These are phyloP conservation scores for Erythrobasidium hasegawianum DNA, from an alignment of 1,284 basidiomycete genomes.

Conservation along the genomic window DNA sequence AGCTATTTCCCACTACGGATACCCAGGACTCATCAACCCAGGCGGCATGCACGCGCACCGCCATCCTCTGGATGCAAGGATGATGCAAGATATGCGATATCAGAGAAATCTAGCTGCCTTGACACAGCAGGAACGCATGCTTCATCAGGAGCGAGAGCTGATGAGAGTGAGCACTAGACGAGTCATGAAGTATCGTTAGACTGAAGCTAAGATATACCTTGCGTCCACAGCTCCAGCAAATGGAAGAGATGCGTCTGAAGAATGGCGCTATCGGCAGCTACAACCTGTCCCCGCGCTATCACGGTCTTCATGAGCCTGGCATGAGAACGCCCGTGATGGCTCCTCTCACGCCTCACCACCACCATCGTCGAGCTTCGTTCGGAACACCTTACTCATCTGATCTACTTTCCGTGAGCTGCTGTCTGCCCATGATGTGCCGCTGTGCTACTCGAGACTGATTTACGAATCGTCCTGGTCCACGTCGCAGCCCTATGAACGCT, in stretches of 20 bases:
- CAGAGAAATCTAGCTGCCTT: neutral
- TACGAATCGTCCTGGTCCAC: neutral
- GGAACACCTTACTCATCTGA: no score
- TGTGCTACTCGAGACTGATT: no score
- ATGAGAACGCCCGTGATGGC: no score
- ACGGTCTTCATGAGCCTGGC: no score
- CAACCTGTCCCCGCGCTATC: neutral
- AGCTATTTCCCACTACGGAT: neutral
- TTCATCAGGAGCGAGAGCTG: neutral
- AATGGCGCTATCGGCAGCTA: neutral
- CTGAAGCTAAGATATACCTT: no score
- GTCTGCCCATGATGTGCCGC: no score
- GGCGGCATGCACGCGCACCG: neutral
- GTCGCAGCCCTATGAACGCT: neutral
- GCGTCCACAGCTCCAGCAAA: neutral
- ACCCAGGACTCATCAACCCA: neutral
- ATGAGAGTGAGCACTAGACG: neutral
- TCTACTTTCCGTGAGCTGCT: neutral
- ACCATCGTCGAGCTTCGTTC: no score
- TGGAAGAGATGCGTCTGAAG: neutral
- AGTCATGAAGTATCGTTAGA: no score
- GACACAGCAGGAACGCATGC: slow-evolving; percentile 2
- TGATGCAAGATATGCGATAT: neutral
- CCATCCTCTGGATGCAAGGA: neutral
- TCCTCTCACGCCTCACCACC: no score